Evolutionary conservation across 73 alveolate genomes (phyloP).

Genomic region (Durusdinium trenchii): DNA sequence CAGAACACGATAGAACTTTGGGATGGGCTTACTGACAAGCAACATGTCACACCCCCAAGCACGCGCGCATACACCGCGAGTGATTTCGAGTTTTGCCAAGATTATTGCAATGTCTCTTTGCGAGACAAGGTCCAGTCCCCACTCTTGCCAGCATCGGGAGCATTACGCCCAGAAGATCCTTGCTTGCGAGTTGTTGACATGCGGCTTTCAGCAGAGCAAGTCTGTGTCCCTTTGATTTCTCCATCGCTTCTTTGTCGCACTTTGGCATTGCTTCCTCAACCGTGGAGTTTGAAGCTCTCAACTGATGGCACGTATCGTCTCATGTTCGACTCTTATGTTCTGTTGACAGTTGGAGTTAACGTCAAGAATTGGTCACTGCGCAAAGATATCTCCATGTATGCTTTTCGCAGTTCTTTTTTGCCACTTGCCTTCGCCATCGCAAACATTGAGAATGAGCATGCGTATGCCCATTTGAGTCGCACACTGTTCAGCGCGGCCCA

Average conservation of each 20-base stretch:
- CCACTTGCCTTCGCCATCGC: slow-evolving; percentile 37
- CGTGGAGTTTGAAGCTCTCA: slow-evolving; percentile 31
- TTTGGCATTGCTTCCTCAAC: not conserved
- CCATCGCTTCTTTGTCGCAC: not conserved
- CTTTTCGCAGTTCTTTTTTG: not conserved
- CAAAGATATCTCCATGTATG: not conserved
- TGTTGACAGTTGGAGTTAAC: slow-evolving; percentile 32
- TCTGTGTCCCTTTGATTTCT: not conserved
- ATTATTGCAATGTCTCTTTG: no score
- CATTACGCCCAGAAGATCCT: not conserved
- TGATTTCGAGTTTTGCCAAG: no score
- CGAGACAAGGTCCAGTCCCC: no score
- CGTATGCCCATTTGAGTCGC: not conserved
- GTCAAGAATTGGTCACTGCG: slow-evolving; percentile 12
- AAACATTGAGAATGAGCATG: not conserved
- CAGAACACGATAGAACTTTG: no score
- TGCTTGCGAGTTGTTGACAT: not conserved
- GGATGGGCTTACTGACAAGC: no score
- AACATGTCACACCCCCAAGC: no score
- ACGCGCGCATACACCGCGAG: no score
- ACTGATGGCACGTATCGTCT: slow-evolving; percentile 57
- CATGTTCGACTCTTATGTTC: not conserved
- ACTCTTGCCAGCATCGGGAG: no score
- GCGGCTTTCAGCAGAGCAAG: not conserved
- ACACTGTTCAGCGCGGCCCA: not conserved